Evolutionary conservation across 1,139 yeast species (phyloP).

Genomic region (Meyerozyma sp.): DNA sequence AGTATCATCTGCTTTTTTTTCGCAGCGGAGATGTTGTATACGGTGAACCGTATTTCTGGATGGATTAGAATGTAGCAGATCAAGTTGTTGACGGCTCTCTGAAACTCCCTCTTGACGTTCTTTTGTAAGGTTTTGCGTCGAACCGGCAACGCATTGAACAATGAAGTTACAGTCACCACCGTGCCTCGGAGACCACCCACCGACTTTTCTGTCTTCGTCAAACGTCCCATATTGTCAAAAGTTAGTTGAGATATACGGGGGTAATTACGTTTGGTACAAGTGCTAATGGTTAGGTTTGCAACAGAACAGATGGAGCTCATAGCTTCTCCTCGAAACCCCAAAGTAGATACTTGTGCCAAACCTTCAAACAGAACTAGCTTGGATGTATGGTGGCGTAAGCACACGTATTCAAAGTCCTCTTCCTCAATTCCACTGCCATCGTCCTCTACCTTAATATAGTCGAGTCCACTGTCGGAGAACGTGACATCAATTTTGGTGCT

Average conservation of each 20-base stretch:
- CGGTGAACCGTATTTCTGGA: conserved; percentile 51
- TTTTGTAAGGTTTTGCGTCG: conserved; percentile 66
- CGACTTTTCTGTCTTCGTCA: conserved; percentile 26
- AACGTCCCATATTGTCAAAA: conserved; percentile 49
- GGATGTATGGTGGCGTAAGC: conserved; percentile 76
- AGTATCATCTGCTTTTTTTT: conserved; percentile 49
- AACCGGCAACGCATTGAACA: conserved; percentile 69
- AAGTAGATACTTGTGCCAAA: conserved; percentile 45
- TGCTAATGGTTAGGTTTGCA: conserved; percentile 47
- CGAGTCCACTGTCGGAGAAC: conserved; percentile 72
- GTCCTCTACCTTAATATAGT: conserved; percentile 65
- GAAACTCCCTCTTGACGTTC: conserved; percentile 66
- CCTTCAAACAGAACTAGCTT: conserved; percentile 60
- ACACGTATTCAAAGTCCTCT: conserved; percentile 56
- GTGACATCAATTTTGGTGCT: conserved; percentile 62
- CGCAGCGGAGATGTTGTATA: conserved; percentile 46
- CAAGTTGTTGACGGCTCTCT: conserved; percentile 54
- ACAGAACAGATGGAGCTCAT: conserved; percentile 66
- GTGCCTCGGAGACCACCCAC: conserved; percentile 62
- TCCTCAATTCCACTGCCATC: conserved; percentile 70
- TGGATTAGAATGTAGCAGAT: conserved; percentile 67
- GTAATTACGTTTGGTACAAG: conserved; percentile 44
- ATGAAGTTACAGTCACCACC: conserved; percentile 39
- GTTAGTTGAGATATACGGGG: conserved; percentile 56
- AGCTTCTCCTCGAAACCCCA: conserved; percentile 88